phyloP scores from a whole-genome alignment of 1,284 basidiomycete genomes.

The Cryptococcus maquisensis region DNA sequence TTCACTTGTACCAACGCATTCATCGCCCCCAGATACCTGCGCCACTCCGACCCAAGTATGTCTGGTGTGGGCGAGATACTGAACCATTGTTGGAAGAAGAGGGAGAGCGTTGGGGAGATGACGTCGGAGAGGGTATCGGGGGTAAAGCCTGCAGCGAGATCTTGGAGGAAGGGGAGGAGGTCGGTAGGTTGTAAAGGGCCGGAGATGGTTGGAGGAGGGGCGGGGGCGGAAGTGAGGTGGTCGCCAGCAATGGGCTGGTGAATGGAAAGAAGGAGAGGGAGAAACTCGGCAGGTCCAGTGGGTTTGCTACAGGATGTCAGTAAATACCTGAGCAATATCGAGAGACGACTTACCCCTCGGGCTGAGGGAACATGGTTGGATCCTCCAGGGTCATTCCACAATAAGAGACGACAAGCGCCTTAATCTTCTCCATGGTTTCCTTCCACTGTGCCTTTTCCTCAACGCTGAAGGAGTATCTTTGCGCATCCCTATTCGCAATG shows the following conservation, averaged over 20 bases:
- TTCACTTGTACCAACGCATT: slow-evolving; percentile 78
- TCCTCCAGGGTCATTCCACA: slow-evolving; percentile 85
- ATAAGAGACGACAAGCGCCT: slow-evolving; percentile 81
- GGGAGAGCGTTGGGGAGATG: slow-evolving; percentile 48
- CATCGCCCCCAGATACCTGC: slow-evolving; percentile 76
- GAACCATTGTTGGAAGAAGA: slow-evolving; percentile 50
- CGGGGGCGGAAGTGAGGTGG: slow-evolving; percentile 53
- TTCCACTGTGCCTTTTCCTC: slow-evolving; percentile 62
- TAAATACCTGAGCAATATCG: neutral
- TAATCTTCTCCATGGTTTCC: slow-evolving; percentile 64
- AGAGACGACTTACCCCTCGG: slow-evolving; percentile 57
- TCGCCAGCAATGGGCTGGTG: slow-evolving; percentile 48
- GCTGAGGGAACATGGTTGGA: slow-evolving; percentile 87
- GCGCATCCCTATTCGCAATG: slow-evolving; percentile 56
- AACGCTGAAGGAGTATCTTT: slow-evolving; percentile 61
- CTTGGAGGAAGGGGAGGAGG: slow-evolving; percentile 50
- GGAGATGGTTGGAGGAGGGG: neutral
- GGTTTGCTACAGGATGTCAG: slow-evolving; percentile 53
- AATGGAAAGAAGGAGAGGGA: slow-evolving; percentile 66
- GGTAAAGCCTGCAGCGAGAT: slow-evolving; percentile 50
- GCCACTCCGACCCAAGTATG: slow-evolving; percentile 60
- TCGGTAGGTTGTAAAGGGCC: slow-evolving; percentile 43
- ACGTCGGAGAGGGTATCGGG: slow-evolving; percentile 50
- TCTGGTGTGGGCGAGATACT: slow-evolving; percentile 41
- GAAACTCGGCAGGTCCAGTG: slow-evolving; percentile 70